phyloP scores from a whole-genome alignment of 192 early-diverging fungal species.

The Umbelopsis sp. region DNA sequence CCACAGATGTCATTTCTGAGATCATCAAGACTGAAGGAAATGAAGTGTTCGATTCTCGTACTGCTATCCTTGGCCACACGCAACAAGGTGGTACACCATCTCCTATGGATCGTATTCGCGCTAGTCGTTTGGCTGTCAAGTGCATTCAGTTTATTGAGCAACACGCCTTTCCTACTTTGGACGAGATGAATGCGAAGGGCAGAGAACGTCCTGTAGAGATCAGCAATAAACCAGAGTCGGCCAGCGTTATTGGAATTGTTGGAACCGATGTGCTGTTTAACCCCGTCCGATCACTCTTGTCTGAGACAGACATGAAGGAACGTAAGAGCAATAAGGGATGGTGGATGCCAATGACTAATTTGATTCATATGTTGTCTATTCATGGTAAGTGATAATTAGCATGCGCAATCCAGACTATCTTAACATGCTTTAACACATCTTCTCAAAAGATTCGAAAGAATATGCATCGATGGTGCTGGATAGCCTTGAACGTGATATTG shows the following conservation, averaged over 20 bases:
- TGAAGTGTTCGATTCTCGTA: slow-evolving; percentile 88
- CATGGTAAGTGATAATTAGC: slow-evolving; percentile 36
- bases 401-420: background rate
- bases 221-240: slow-evolving; percentile 59
- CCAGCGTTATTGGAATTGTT: slow-evolving; percentile 79
- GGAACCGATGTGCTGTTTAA: slow-evolving; percentile 78
- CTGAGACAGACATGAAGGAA: slow-evolving; percentile 79
- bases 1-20: slow-evolving; percentile 82
- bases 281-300: slow-evolving; percentile 65
- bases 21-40: slow-evolving; percentile 89
- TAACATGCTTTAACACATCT: too few relatives aligned
- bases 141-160: slow-evolving; percentile 84
- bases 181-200: slow-evolving; percentile 44
- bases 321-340: slow-evolving; percentile 70
- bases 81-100: slow-evolving; percentile 94
- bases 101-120: slow-evolving; percentile 96
- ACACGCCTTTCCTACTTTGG: slow-evolving; percentile 56
- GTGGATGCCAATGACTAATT: slow-evolving; percentile 68
- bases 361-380: slow-evolving; percentile 61
- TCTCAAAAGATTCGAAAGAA: slow-evolving; percentile 1
- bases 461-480: slow-evolving; percentile 11
- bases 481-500: slow-evolving; percentile 13
- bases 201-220: slow-evolving; percentile 62
- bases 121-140: slow-evolving; percentile 81
- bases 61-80: slow-evolving; percentile 90